phyloP scores from a whole-genome alignment of 192 early-diverging fungal species.

The Nowakowskiella sp. region DNA sequence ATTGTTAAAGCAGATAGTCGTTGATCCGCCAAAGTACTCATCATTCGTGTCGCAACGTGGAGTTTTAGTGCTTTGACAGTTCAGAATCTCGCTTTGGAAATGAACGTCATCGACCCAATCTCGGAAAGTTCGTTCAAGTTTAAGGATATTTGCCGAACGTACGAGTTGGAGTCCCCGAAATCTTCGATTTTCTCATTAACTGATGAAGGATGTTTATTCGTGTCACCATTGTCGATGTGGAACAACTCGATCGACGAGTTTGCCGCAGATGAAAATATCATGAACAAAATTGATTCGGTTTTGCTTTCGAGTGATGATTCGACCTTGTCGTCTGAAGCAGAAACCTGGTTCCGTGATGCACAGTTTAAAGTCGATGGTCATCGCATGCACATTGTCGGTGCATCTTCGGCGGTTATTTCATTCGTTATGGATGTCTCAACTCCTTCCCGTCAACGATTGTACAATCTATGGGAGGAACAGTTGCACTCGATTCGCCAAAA shows the following conservation, averaged over 20 bases:
- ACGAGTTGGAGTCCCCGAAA: neutral
- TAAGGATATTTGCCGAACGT: no score
- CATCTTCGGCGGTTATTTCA: slow-evolving; percentile 12
- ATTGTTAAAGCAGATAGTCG: slow-evolving; percentile 27
- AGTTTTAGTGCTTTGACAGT: slow-evolving; percentile 4
- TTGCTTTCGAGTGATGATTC: no score
- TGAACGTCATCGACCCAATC: no score
- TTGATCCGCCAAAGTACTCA: slow-evolving; percentile 1
- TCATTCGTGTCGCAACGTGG: slow-evolving; percentile 2
- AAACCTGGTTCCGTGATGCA: slow-evolving; percentile 1
- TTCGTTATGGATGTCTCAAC: slow-evolving; percentile 18
- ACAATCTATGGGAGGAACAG: slow-evolving; percentile 12
- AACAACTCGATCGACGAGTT: no score
- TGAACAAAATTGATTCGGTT: no score
- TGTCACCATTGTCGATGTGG: neutral
- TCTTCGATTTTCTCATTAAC: slow-evolving; percentile 3
- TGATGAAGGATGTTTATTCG: slow-evolving; percentile 3
- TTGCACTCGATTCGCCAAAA: slow-evolving; percentile 2
- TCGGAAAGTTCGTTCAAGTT: no score
- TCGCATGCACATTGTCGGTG: neutral
- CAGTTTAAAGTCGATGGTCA: neutral
- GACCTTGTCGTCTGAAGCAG: slow-evolving; percentile 6
- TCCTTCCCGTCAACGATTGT: neutral
- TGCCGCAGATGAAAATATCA: no score
- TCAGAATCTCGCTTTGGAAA: slow-evolving; percentile 3